Base-by-base conservation (phyloP, 352 stramenopile species). In the Blastocystis sp. region DNA sequence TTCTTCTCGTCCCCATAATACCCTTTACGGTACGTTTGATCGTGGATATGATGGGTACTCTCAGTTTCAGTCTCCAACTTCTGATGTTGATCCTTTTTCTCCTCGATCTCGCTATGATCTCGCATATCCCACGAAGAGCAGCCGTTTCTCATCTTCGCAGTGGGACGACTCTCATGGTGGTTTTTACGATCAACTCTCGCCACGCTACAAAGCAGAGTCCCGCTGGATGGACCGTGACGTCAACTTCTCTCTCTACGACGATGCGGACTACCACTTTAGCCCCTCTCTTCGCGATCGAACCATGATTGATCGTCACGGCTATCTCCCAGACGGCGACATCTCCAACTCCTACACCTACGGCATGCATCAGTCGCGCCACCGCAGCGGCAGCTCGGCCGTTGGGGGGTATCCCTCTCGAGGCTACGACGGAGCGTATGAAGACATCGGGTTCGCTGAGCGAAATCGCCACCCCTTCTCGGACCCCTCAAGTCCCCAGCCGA, bases 91-190 rank as follows among this genome's bases (percentile, higher is more conserved):
- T 43, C 54, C 54, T 23, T 63, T 59, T 45, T 80, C 70, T n/a
- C 70, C 70, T 53, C 73, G 73, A 5, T 84, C 73, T 84, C 73
- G 73, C 11, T 84, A 84, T 47, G 73, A 84, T 26, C 50, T 84
- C 29, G 43, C 70, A 4, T 63, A 47, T 64, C 23, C 23, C 18
- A 29, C 73, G 0, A 68, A 41, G 34, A 13, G n/a, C 13, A 69
- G 20, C 55, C 23, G 47, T 20, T 39, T 37, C 34, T n/a, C 26
- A 6, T 43, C 37, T 37, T 66, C 43, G 1, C 73, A 84, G 39
- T 84, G 47, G 43, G 73, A 84, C 47, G 73, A 84, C 9, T 68
- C 45, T 80, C 26, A 26, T 5, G 45, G 70, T 63, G 55, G 29
- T 11, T 6, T 47, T 34, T 84, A 84, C 47, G 50, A 84, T 6